These are phyloP conservation scores for Nitzschia inconspicua DNA, from an alignment of 108 stramenopile genomes.

Conservation along the genomic window DNA sequence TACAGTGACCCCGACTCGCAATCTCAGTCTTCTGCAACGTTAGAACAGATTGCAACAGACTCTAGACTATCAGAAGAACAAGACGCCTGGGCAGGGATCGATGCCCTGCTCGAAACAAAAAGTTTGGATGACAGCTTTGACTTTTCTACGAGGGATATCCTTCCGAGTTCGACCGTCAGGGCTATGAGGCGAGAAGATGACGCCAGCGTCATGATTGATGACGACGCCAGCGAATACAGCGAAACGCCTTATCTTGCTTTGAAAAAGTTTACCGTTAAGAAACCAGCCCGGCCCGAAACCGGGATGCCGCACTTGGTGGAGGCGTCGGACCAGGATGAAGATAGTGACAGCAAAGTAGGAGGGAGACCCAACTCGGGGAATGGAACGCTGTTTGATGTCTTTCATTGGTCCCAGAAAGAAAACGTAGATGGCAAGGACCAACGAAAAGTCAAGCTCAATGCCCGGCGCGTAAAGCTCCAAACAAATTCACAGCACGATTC, in stretches of 20 bases:
- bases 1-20: no score
- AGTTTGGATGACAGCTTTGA: conserved; percentile 16
- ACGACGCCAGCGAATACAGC: not conserved
- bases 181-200: conserved; percentile 18
- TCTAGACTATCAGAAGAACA: conserved; percentile 12
- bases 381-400: conserved; percentile 11
- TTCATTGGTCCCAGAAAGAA: conserved; percentile 20
- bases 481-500: not conserved
- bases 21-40: not conserved
- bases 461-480: not conserved
- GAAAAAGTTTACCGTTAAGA: not conserved
- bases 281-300: not conserved
- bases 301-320: not conserved
- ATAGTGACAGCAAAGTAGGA: not conserved
- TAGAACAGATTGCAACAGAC: conserved; percentile 2
- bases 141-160: conserved; percentile 20
- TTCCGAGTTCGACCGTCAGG: conserved; percentile 5
- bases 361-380: not conserved
- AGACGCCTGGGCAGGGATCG: conserved; percentile 23
- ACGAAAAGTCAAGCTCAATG: conserved; percentile 2
- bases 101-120: conserved; percentile 9
- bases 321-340: no score
- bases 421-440: conserved; percentile 15
- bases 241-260: no score
- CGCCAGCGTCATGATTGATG: conserved; percentile 2